These are phyloP conservation scores for Rhodotorula mucilaginosa DNA, from an alignment of 1,284 basidiomycete genomes.

Conservation along the genomic window DNA sequence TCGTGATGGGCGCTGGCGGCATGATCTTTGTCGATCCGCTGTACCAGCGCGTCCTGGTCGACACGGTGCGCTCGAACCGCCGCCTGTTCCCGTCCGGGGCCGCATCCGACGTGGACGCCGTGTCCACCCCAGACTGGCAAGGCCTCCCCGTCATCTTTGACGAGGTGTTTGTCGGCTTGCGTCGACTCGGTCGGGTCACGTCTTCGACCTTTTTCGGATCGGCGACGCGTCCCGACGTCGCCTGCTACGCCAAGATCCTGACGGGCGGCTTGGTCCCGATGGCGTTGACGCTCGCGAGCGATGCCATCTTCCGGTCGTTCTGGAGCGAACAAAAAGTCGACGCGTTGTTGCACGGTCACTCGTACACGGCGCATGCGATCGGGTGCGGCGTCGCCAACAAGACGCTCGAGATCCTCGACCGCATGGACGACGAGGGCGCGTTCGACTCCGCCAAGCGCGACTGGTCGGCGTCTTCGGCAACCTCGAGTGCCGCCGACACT, in stretches of 20 bases:
- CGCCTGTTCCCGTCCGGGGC: constrained; percentile 50
- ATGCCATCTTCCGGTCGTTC: constrained; percentile 78
- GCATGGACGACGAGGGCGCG: constrained; percentile 49
- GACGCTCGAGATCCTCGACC: constrained; percentile 64
- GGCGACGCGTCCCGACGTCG: constrained; percentile 67
- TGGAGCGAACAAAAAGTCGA: constrained; percentile 71
- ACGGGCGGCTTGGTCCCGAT: constrained; percentile 91
- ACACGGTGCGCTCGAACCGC: constrained; percentile 64
- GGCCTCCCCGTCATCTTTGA: constrained; percentile 92
- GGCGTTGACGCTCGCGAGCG: constrained; percentile 75
- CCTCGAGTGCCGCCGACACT: not conserved
- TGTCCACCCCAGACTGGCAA: constrained; percentile 54
- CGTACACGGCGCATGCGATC: constrained; percentile 86
- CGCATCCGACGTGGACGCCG: constrained; percentile 4
- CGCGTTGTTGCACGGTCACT: constrained; percentile 90
- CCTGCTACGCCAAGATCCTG: constrained; percentile 88
- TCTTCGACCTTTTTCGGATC: constrained; percentile 66
- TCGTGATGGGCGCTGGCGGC: constrained; percentile 91
- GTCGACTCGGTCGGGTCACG: constrained; percentile 75
- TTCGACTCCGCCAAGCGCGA: constrained; percentile 60
- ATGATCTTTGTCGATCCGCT: constrained; percentile 98
- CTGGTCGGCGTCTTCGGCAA: constrained; percentile 51
- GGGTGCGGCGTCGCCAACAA: constrained; percentile 88
- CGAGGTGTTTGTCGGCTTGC: constrained; percentile 90
- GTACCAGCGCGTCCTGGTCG: constrained; percentile 84